Evolutionary conservation across 2,329 filamentous ascomycete genomes (phyloP).

Genomic region (Phialophora macrospora): DNA sequence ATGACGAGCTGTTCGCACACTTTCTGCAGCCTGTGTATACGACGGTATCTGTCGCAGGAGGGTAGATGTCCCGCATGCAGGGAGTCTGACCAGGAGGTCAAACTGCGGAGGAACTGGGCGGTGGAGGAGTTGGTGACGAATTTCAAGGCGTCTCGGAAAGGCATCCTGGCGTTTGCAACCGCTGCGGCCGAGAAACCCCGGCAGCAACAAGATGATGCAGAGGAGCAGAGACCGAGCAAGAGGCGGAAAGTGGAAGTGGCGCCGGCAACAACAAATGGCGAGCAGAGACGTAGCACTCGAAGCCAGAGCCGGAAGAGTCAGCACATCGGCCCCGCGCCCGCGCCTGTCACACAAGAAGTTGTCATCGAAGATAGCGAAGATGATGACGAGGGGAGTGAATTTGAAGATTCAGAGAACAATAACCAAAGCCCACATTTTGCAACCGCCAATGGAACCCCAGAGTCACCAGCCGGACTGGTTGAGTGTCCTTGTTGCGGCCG

Average conservation of each 20-base stretch:
- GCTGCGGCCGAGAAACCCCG: conserved; percentile 61
- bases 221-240: conserved; percentile 42
- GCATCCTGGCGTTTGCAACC: conserved; percentile 68
- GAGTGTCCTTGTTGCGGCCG: conserved; percentile 80
- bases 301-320: conserved; percentile 53
- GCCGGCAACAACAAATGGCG: conserved; percentile 18
- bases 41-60: conserved; percentile 78
- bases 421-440: conserved; percentile 31
- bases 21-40: conserved; percentile 95
- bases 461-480: conserved; percentile 73
- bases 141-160: conserved; percentile 69
- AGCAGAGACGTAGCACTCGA: conserved; percentile 58
- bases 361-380: conserved; percentile 50
- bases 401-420: conserved; percentile 27
- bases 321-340: conserved; percentile 41
- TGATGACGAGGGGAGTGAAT: conserved; percentile 46
- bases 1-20: conserved; percentile 94
- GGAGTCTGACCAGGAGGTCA: conserved; percentile 77
- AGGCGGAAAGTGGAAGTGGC: conserved; percentile 36
- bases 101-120: conserved; percentile 80
- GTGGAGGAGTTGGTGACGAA: conserved; percentile 82
- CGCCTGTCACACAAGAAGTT: conserved; percentile 38
- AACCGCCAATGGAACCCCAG: conserved; percentile 6
- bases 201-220: conserved; percentile 39
- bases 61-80: conserved; percentile 89